These are phyloP conservation scores for Acer campestre DNA, from an alignment of 345 rosid species.

Conservation along the genomic window DNA sequence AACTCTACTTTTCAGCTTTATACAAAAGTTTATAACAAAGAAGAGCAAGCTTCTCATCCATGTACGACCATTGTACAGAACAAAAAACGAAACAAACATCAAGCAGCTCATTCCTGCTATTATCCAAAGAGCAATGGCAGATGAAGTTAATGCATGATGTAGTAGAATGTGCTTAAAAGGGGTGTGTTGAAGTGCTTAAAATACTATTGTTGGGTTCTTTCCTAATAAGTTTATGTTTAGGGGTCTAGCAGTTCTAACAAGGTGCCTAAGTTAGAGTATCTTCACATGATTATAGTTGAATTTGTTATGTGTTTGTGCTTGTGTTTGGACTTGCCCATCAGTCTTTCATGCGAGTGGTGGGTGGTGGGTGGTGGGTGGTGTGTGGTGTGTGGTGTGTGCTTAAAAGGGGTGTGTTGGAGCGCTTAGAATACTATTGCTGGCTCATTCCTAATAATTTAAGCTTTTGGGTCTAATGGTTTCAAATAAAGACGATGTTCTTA, in stretches of 20 bases:
- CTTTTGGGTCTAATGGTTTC: neutral
- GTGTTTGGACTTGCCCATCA: neutral
- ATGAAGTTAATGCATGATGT: conserved; percentile 6
- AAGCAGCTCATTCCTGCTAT: neutral
- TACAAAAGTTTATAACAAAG: neutral
- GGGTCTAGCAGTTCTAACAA: neutral
- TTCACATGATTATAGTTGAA: neutral
- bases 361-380: neutral
- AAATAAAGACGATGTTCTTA: neutral
- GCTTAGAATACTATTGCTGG: neutral
- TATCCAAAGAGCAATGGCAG: neutral
- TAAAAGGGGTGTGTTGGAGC: neutral
- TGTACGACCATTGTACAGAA: neutral
- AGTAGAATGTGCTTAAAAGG: neutral
- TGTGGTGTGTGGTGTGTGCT: neutral
- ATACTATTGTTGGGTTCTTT: neutral
- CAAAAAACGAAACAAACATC: neutral
- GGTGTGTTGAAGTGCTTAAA: neutral
- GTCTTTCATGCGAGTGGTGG: neutral
- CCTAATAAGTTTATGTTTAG: neutral
- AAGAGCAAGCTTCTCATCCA: neutral
- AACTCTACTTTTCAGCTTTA: neutral
- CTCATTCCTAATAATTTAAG: neutral
- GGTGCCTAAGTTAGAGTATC: neutral
- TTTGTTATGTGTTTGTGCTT: neutral